Evolutionary conservation across 2,329 filamentous ascomycete species (phyloP), one percentile per base, ranked within the genome.

Genomic region (Paracoccidioides lutzii): DNA sequence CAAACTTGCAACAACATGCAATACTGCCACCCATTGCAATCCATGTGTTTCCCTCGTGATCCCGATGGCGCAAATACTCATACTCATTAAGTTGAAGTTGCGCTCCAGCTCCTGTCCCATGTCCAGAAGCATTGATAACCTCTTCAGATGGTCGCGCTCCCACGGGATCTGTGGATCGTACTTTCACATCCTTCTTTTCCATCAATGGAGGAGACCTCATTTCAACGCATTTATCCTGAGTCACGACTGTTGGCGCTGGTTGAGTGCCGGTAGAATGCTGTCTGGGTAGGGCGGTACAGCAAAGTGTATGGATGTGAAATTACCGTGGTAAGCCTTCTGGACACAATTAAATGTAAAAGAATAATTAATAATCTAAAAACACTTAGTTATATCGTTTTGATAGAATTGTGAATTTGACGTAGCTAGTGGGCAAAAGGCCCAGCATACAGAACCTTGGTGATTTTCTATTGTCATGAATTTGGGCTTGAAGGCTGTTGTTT

Each of bases 21-120:
- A 84, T 75, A 54, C 80, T 82, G 10, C 81, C 81, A 54, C 81
- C 82, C 57, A 84, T 70, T 5, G 81, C 80, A 54, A 81, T 76
- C 81, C 81, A 85, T 15, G 81, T 81, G 62, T 83, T 84, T 66
- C 83, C 81, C 30, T 79, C 1, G 80, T 83, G 52, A 84, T 68
- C 0, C 79, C 81, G 48, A 81, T 73, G 30, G 79, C 81, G 53
- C 80, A 80, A 80, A 44, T 22, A 22, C 22, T 22, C 22, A 84
- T 77, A 52, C 77, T 78, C 49, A 82, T 61, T 7, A 84, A 69
- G 40, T 79, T 76, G 66, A 84, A 85, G 62, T 85, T 82, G 14
- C 82, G 75, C 56, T 78, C 76, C 41, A 85, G 69, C 65, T 85
- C 81, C 66, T 85, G 81, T 58, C n/a, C n/a, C 73, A 66, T 85